Conservation (phyloP, 1,284 basidiomycete genomes). For the Rhodofomes roseus region DNA sequence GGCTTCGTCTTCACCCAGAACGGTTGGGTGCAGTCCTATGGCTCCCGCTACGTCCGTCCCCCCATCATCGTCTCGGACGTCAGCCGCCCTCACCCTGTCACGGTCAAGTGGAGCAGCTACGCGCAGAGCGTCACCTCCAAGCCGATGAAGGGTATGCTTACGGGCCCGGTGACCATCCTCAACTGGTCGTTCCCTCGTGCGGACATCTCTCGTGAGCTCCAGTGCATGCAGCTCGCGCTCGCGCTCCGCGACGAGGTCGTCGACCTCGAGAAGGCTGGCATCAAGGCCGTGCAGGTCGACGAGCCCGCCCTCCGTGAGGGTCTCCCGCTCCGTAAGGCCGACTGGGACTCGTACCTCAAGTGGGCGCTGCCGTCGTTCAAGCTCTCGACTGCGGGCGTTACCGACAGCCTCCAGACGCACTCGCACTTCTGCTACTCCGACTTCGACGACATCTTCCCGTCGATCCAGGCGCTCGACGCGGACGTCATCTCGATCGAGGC, state of each 20-base stretch:
- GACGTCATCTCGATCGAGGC: conserved; percentile 99
- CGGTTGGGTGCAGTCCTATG: conserved; percentile 99
- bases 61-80: conserved; percentile 99
- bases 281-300: conserved; percentile 98
- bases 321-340: conserved; percentile 89
- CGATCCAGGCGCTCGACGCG: conserved; percentile 95
- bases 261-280: conserved; percentile 97
- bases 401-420: conserved; percentile 91
- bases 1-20: conserved; percentile 99
- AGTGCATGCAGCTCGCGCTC: conserved; percentile 98
- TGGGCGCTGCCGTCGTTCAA: conserved; percentile 99
- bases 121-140: conserved; percentile 92
- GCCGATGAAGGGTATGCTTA: conserved; percentile 99
- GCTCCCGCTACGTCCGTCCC: conserved; percentile 94
- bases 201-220: conserved; percentile 94
- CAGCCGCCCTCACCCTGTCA: conserved; percentile 91
- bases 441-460: conserved; percentile 98
- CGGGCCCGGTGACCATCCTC: conserved; percentile 95
- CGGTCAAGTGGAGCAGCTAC: conserved; percentile 96
- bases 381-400: conserved; percentile 91
- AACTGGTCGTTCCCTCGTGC: conserved; percentile 99
- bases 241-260: conserved; percentile 98
- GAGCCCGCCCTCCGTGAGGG: conserved; percentile 99
- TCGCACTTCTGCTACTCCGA: conserved; percentile 98
- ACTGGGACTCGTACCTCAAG: conserved; percentile 93